Evolutionary conservation across 1,284 basidiomycete species (phyloP).

Genomic region (Melampsora americana): DNA sequence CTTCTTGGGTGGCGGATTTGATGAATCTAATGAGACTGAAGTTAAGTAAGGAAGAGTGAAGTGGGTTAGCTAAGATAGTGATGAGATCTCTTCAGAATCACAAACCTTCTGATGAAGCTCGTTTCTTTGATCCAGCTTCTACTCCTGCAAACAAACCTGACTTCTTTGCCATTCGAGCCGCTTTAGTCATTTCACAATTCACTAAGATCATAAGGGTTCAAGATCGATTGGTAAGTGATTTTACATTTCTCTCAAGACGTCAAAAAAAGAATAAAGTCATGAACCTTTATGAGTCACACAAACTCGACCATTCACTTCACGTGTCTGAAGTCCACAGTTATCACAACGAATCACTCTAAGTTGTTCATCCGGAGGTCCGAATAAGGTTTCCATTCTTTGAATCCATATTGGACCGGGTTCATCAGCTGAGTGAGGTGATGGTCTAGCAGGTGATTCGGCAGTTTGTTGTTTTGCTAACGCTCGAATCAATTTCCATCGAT

Average conservation of each 20-base stretch:
- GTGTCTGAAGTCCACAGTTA: slow-evolving; percentile 27
- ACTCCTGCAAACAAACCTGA: slow-evolving; percentile 16
- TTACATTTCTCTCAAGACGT: no score
- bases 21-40: slow-evolving; percentile 29
- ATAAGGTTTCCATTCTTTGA: slow-evolving; percentile 32
- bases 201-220: neutral
- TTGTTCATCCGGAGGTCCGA: slow-evolving; percentile 27
- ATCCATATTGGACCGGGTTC: slow-evolving; percentile 19
- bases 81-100: neutral
- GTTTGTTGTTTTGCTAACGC: no score
- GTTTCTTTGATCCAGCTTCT: slow-evolving; percentile 27
- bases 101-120: slow-evolving; percentile 36
- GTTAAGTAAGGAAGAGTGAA: neutral
- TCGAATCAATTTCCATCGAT: no score
- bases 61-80: no score
- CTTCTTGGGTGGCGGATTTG: slow-evolving; percentile 21
- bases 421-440: neutral
- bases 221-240: no score
- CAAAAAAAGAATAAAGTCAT: neutral
- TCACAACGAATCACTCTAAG: slow-evolving; percentile 25
- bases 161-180: slow-evolving; percentile 19
- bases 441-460: no score
- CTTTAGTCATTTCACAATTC: slow-evolving; percentile 31
- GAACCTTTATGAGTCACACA: slow-evolving; percentile 29
- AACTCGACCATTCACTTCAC: slow-evolving; percentile 34